These are phyloP conservation scores for Aquanectria penicillioides DNA, from an alignment of 2,329 filamentous ascomycete genomes.

Conservation along the genomic window DNA sequence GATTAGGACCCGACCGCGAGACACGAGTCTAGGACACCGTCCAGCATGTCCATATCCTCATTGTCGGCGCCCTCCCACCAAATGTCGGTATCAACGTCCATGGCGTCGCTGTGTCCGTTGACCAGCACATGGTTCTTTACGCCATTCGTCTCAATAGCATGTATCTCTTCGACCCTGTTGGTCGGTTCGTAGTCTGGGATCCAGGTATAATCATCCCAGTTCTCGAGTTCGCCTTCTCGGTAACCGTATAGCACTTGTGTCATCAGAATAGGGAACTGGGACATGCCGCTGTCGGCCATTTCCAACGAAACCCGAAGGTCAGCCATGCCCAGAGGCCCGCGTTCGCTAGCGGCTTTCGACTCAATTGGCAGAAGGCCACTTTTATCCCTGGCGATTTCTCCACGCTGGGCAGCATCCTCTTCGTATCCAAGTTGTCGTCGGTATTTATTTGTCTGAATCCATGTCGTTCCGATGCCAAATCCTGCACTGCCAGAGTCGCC, in stretches of 20 bases:
- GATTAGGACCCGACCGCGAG: slow-evolving; percentile 56
- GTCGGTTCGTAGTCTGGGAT: slow-evolving; percentile 51
- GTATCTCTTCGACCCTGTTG: slow-evolving; percentile 40
- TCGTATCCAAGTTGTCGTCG: slow-evolving; percentile 78
- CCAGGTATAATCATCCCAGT: slow-evolving; percentile 69
- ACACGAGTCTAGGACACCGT: slow-evolving; percentile 67
- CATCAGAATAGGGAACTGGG: slow-evolving; percentile 79
- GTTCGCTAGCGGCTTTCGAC: slow-evolving; percentile 76
- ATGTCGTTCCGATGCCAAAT: slow-evolving; percentile 72
- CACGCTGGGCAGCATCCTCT: slow-evolving; percentile 77
- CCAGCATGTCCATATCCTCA: slow-evolving; percentile 62
- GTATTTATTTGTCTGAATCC: slow-evolving; percentile 84
- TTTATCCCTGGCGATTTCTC: slow-evolving; percentile 78
- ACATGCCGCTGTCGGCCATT: slow-evolving; percentile 79
- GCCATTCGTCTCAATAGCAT: slow-evolving; percentile 47
- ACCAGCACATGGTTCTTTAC: slow-evolving; percentile 50
- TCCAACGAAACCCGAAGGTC: slow-evolving; percentile 82
- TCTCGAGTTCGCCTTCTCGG: slow-evolving; percentile 79
- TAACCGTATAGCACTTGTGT: slow-evolving; percentile 77
- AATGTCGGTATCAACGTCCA: slow-evolving; percentile 68
- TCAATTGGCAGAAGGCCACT: slow-evolving; percentile 84
- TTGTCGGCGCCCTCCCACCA: slow-evolving; percentile 70
- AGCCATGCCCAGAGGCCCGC: slow-evolving; percentile 78
- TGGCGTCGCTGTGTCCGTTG: slow-evolving; percentile 64
- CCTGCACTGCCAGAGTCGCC: slow-evolving; percentile 70